These are phyloP conservation scores for Suillus occidentalis DNA, from an alignment of 768 basidiomycete genomes.

Conservation along the genomic window DNA sequence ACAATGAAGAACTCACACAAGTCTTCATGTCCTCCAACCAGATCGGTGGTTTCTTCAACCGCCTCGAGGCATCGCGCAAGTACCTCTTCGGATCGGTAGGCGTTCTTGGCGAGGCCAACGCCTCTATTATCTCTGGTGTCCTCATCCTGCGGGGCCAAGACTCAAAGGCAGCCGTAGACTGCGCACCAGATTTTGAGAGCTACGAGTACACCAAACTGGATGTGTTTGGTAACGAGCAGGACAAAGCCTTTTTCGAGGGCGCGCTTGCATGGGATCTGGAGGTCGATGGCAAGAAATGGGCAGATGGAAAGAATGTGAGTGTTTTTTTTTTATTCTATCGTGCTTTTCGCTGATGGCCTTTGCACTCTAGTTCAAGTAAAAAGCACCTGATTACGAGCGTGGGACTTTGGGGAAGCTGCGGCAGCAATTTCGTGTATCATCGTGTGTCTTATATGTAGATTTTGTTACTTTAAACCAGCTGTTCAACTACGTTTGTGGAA, in stretches of 20 bases:
- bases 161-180: constrained; percentile 64
- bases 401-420: constrained; percentile 3
- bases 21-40: constrained; percentile 95
- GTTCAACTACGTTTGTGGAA: background rate
- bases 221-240: constrained; percentile 56
- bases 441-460: constrained; percentile 3
- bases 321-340: background rate
- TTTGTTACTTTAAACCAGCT: background rate
- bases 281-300: constrained; percentile 87
- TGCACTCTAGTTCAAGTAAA: constrained; percentile 32
- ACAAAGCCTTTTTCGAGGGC: constrained; percentile 91
- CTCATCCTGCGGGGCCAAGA: constrained; percentile 85
- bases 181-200: constrained; percentile 90
- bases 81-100: constrained; percentile 93
- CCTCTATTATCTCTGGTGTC: constrained; percentile 79
- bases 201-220: constrained; percentile 82
- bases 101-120: constrained; percentile 79
- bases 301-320: constrained; percentile 87
- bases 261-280: constrained; percentile 94
- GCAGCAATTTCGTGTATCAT: constrained; percentile 4
- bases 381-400: background rate
- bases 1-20: constrained; percentile 89
- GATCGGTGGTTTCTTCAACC: constrained; percentile 95
- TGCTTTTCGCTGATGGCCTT: background rate
- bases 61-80: constrained; percentile 95